Evolutionary conservation across 2,329 filamentous ascomycete genomes (phyloP), one percentile per base, ranked within the genome.

Genomic region (Aulographum hederae): DNA sequence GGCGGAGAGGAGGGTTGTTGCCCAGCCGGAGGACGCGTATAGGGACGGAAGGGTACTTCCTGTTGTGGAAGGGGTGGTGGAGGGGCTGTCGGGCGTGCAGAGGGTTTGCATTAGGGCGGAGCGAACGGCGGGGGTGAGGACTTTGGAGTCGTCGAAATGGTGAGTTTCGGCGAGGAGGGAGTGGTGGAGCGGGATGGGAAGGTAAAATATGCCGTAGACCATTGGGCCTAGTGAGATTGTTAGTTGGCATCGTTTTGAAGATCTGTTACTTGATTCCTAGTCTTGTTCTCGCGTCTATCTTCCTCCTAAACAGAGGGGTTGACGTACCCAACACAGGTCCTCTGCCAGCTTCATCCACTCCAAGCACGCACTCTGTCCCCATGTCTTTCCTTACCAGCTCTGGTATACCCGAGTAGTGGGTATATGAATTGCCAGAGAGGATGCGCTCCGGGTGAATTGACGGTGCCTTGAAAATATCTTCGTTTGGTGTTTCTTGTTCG

Each of bases 121-220:
- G 40, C 86, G 81, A 23, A 86, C 71, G n/a, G 64, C 59, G 0
- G 85, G 70, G 0, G 78, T 91, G 25, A 95, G 70, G 4, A 84
- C 80, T 58, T 95, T 95, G 51, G 79, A 91, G 62, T 95, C 86
- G 61, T 94, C 78, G 57, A 94, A 94, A 60, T 76, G 78, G 59
- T 93, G 77, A 3, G 73, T 71, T 21, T 69, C 56, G 32, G 80
- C 77, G 15, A 95, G 73, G 18, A 94, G 70, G 1, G 77, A 66
- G 47, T 76, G 73, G 39, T 75, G 67, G 21, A 63, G 50, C 17
- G 75, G 68, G 18, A 73, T 60, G 0, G 72, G 65, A 2, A 80
- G 53, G 32, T 91, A 91, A 41, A 91, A 79, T 20, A 71, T 58
- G 30, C 61, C 67, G 50, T 75, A 75, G 32, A 77, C 68, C 72